Evolutionary conservation across 345 rosid genomes (phyloP).

Genomic region (Theobroma cacao): DNA sequence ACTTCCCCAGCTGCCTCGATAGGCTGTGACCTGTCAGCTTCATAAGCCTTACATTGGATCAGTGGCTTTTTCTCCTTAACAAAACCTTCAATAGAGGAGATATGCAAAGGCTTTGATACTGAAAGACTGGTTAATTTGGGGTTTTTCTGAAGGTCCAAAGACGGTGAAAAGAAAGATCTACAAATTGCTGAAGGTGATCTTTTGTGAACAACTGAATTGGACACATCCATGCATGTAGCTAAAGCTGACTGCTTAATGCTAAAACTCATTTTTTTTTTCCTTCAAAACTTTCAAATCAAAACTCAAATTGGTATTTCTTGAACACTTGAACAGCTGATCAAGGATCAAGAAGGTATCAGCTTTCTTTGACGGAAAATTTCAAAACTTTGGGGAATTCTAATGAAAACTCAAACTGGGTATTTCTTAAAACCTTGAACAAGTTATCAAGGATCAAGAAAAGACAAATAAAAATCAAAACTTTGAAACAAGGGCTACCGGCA

Average conservation of each 20-base stretch:
- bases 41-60: constrained; percentile 74
- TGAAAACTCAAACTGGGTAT: background rate
- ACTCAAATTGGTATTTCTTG: background rate
- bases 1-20: constrained; percentile 32
- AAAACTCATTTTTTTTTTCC: constrained; percentile 37
- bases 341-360: background rate
- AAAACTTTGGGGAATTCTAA: background rate
- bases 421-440: background rate
- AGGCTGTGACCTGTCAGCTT: constrained; percentile 71
- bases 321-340: background rate
- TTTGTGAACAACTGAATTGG: constrained; percentile 34
- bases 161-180: constrained; percentile 40
- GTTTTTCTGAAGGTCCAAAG: constrained; percentile 23
- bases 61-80: constrained; percentile 27
- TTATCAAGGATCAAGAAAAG: background rate
- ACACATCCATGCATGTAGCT: constrained; percentile 38
- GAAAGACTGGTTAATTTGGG: constrained; percentile 30
- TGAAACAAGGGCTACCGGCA: background rate
- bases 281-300: background rate
- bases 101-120: constrained; percentile 59
- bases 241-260: constrained; percentile 34
- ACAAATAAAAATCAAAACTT: background rate
- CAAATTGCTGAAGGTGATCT: constrained; percentile 18
- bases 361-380: background rate
- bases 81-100: constrained; percentile 40